These are phyloP conservation scores for Stentor roeselii DNA, from an alignment of 73 alveolate genomes.

Conservation along the genomic window DNA sequence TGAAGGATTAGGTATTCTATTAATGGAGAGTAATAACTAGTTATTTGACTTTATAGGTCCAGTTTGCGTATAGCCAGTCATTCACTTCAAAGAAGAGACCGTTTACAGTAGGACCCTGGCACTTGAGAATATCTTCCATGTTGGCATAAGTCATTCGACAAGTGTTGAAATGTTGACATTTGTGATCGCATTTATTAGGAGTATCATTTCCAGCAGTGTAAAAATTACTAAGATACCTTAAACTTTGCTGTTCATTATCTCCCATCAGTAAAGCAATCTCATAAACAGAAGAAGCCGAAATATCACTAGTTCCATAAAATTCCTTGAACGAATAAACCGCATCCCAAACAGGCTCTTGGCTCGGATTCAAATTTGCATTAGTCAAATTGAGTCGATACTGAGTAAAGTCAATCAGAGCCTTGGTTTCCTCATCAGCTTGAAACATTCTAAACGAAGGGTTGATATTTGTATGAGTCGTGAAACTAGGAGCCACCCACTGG, in stretches of 20 bases:
- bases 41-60: not conserved
- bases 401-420: constrained; percentile 59
- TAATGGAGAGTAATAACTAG: no score
- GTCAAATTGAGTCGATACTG: constrained; percentile 82
- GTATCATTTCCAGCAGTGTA: not conserved
- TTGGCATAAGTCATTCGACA: not conserved
- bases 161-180: not conserved
- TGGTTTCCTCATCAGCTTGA: constrained; percentile 59
- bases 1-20: no score
- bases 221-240: not conserved
- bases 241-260: not conserved
- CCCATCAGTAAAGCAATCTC: not conserved
- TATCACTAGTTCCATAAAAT: not conserved
- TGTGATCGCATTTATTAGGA: not conserved
- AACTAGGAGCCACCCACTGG: constrained; percentile 71
- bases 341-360: not conserved
- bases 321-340: not conserved
- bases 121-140: not conserved
- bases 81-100: not conserved
- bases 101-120: not conserved
- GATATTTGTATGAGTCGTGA: constrained; percentile 69
- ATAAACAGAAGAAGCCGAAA: not conserved
- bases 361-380: not conserved
- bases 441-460: constrained; percentile 85
- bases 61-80: not conserved